These are phyloP conservation scores for Venturia aucupariae DNA, from an alignment of 2,329 filamentous ascomycete species.

Conservation along the genomic window DNA sequence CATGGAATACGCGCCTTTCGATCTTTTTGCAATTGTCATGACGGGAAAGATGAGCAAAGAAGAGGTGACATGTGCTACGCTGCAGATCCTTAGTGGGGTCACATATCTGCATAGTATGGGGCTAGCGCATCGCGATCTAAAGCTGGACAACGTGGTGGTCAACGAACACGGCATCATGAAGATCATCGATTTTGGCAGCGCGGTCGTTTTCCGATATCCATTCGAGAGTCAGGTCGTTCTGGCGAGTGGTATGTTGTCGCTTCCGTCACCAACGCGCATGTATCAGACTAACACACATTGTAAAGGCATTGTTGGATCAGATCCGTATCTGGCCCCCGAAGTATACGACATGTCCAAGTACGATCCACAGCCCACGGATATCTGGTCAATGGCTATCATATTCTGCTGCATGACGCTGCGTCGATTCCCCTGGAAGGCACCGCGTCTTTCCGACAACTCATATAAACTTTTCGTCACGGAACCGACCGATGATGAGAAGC, in stretches of 20 bases:
- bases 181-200: slow-evolving; percentile 97
- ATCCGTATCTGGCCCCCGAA: slow-evolving; percentile 93
- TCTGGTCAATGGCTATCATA: slow-evolving; percentile 97
- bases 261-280: background rate
- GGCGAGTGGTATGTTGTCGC: slow-evolving; percentile 58
- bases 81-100: slow-evolving; percentile 91
- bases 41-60: slow-evolving; percentile 92
- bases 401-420: slow-evolving; percentile 98
- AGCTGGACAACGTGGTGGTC: slow-evolving; percentile 96
- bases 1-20: slow-evolving; percentile 96
- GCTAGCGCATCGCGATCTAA: slow-evolving; percentile 86
- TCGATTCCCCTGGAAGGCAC: slow-evolving; percentile 95
- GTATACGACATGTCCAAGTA: slow-evolving; percentile 93
- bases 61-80: slow-evolving; percentile 81
- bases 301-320: slow-evolving; percentile 69
- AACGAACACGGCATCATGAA: slow-evolving; percentile 98
- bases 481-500: slow-evolving; percentile 44
- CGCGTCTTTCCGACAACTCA: slow-evolving; percentile 82
- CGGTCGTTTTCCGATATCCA: slow-evolving; percentile 92
- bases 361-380: slow-evolving; percentile 86
- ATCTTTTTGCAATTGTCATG: slow-evolving; percentile 98
- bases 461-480: slow-evolving; percentile 86
- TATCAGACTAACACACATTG: background rate
- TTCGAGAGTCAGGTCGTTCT: slow-evolving; percentile 84
- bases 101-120: slow-evolving; percentile 94